Conservation (phyloP, 1,284 basidiomycete species). For the Puccinia triticina region DNA sequence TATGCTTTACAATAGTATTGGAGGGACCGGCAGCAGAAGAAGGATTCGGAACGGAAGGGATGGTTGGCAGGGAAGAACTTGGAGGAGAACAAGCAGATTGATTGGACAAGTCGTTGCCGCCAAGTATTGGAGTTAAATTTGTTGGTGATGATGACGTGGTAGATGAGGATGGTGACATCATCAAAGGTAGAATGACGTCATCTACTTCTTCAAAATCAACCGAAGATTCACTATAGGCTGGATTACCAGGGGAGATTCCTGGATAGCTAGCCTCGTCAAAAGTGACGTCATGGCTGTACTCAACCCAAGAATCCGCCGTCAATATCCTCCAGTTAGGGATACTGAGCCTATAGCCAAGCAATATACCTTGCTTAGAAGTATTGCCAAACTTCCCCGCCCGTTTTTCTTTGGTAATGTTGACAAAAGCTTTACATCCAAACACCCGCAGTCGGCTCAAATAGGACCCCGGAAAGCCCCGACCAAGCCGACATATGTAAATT, state of each 20-base stretch:
- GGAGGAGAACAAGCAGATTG: too few relatives aligned
- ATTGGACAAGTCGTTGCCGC: too few relatives aligned
- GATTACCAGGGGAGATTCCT: not conserved
- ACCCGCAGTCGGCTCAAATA: not conserved
- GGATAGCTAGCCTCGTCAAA: not conserved
- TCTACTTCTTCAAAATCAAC: not conserved
- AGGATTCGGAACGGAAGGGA: not conserved
- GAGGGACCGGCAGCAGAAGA: too few relatives aligned
- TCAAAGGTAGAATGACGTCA: not conserved
- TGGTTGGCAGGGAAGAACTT: not conserved
- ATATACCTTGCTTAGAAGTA: not conserved
- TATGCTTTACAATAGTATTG: not conserved
- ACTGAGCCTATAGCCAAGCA: constrained; percentile 3
- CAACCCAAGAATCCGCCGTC: not conserved
- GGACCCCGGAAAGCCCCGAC: too few relatives aligned
- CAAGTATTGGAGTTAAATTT: too few relatives aligned
- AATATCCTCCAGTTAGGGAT: constrained; percentile 4
- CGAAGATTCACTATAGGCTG: not conserved
- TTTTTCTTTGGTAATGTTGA: not conserved
- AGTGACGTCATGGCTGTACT: too few relatives aligned
- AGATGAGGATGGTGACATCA: not conserved
- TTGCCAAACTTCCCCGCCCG: not conserved
- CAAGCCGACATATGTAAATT: too few relatives aligned
- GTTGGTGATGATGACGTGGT: too few relatives aligned
- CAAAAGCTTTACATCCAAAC: not conserved